Evolutionary conservation across 2,329 filamentous ascomycete genomes (phyloP).

Genomic region (Rutstroemia sp.): DNA sequence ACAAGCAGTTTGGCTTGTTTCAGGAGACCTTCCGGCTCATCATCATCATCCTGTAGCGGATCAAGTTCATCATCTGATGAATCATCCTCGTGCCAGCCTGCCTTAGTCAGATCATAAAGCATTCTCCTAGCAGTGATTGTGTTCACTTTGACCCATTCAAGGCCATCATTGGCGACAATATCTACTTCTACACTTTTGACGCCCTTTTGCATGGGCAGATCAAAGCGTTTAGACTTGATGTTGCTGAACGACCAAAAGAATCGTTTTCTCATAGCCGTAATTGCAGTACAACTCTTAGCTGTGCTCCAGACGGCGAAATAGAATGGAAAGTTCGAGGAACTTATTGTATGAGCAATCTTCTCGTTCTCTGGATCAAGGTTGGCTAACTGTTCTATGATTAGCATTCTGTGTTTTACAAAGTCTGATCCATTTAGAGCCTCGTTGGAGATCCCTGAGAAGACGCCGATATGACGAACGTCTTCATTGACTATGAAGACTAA

Average conservation of each 20-base stretch:
- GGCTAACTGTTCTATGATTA: constrained; percentile 13
- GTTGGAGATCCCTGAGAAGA: neutral
- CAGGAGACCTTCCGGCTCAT: constrained; percentile 46
- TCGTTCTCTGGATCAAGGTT: constrained; percentile 20
- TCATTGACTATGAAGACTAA: neutral
- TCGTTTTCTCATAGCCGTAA: constrained; percentile 50
- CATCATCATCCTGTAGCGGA: constrained; percentile 9
- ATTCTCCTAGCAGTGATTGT: constrained; percentile 56
- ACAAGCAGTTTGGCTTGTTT: constrained; percentile 52
- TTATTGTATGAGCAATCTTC: constrained; percentile 45
- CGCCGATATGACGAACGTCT: no score
- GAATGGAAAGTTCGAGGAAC: constrained; percentile 60
- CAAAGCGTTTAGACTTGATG: constrained; percentile 6
- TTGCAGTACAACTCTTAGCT: constrained; percentile 47
- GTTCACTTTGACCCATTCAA: constrained; percentile 62
- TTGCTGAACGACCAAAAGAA: constrained; percentile 39
- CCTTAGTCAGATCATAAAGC: constrained; percentile 61
- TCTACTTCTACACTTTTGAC: constrained; percentile 39
- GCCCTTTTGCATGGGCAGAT: constrained; percentile 2
- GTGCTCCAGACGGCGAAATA: constrained; percentile 56
- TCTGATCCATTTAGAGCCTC: no score
- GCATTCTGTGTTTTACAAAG: constrained; percentile 8
- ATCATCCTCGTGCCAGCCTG: constrained; percentile 49
- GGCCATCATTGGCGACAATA: constrained; percentile 54
- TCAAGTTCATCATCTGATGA: constrained; percentile 38